These are phyloP conservation scores for Vitellaria paradoxa DNA, from an alignment of 179 eudicot genomes.

Conservation along the genomic window DNA sequence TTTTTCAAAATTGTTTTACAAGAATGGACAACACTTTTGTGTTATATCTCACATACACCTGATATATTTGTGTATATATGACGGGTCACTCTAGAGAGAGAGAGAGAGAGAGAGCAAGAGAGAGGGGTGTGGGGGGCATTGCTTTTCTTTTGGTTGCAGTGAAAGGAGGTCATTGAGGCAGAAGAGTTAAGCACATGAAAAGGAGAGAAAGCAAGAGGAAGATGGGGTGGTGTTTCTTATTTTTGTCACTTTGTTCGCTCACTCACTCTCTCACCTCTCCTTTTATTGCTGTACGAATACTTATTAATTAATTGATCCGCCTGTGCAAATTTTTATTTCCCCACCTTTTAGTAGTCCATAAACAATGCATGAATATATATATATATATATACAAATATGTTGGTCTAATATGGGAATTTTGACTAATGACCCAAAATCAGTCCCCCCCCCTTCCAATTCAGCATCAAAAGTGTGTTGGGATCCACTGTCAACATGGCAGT, in stretches of 20 bases:
- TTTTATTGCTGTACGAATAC: conserved; percentile 3
- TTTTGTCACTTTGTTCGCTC: conserved; percentile 19
- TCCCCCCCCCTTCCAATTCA: too few species aligned
- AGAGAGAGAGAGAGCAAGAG: neutral
- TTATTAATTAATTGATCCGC: neutral
- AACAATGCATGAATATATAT: neutral
- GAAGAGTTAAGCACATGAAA: conserved; percentile 21
- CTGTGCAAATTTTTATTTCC: neutral
- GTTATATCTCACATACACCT: neutral
- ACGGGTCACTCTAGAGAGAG: neutral
- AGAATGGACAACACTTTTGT: neutral
- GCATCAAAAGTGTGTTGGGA: too few species aligned
- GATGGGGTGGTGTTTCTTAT: conserved; percentile 17
- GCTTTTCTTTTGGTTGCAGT: conserved; percentile 35
- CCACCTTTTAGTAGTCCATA: neutral
- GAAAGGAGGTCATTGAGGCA: conserved; percentile 32
- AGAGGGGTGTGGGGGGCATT: conserved; percentile 1
- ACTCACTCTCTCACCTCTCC: neutral
- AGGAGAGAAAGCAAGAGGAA: conserved; percentile 24
- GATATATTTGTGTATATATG: neutral
- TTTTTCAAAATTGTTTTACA: neutral
- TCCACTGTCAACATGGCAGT: neutral
- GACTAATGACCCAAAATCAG: conserved; percentile 2
- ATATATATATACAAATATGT: too few species aligned
- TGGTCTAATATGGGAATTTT: neutral